A percentile compares a stretch with the other conserved stretches of the same genome.
Evolutionary conservation across 1,284 basidiomycete genomes (phyloP).

Genomic region (Ceratobasidium sp.): DNA sequence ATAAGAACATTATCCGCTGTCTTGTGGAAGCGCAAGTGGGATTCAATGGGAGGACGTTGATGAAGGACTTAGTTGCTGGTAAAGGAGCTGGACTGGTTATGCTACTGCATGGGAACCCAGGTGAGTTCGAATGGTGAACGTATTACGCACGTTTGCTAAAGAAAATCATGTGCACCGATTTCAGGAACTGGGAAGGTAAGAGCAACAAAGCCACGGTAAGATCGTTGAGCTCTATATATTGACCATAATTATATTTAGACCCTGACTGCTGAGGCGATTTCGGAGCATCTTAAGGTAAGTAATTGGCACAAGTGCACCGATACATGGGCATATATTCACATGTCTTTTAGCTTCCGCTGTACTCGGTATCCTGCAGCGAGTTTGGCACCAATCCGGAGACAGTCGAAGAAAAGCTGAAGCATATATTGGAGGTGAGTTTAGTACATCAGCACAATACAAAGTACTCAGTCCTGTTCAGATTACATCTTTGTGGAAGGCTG

Average conservation of each 20-base stretch:
- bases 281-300: not conserved
- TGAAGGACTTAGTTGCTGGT: slow-evolving; percentile 1
- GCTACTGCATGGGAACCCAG: slow-evolving; percentile 27
- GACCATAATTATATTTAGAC: not conserved
- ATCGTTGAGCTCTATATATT: no score
- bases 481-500: not conserved
- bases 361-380: slow-evolving; percentile 1
- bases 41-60: not conserved
- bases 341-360: not conserved
- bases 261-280: not conserved
- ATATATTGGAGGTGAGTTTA: not conserved
- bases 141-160: not conserved
- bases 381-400: not conserved
- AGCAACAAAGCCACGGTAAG: no score
- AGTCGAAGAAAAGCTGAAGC: not conserved
- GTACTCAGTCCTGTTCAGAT: not conserved
- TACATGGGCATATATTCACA: not conserved
- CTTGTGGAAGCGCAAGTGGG: slow-evolving; percentile 15
- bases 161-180: not conserved
- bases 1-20: not conserved
- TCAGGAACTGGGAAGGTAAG: slow-evolving; percentile 31
- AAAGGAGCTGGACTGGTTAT: slow-evolving; percentile 18
- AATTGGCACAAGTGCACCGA: not conserved
- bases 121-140: not conserved
- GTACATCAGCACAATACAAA: not conserved